Base-by-base conservation (phyloP, 805 yeast genomes). In the Wickerhamiella siamensis region DNA sequence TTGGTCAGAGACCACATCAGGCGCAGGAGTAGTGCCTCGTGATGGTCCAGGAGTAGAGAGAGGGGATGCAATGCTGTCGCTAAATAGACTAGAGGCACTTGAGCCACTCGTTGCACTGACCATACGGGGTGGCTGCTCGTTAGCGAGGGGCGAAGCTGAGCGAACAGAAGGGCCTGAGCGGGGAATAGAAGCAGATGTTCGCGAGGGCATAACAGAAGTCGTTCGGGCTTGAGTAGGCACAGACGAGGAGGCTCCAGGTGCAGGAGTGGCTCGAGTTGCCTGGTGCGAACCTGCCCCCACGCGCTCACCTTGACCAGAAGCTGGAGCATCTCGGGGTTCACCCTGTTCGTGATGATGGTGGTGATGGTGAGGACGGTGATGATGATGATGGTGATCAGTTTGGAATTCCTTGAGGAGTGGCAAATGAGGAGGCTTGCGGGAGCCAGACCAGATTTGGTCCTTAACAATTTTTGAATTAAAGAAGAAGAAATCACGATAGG, bases 401-500 rank as follows among this genome's bases (percentile, higher is more conserved):
- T 32, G 4, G 36, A 32, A 26, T n/a, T 41, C 48, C 16, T 36
- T 32, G 19, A 38, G 43, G 9, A 61, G 60, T 1, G 78, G 78
- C 24, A 73, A 58, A 16, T 66, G 67, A 2, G 67, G 68, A 52
- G 49, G 60, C 59, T 55, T 65, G 59, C 42, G 55, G 50, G 48
- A 20, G 21, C 31, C 21, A 3, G 38, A 15, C 37, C 37, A 34
- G 12, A 36, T 8, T 17, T 29, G 3, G 15, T 36, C 38, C 34
- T 46, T 46, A 24, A 43, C 15, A 47, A 87, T 64, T 42, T 74
- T 70, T 16, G 80, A 72, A 57, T 87, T 93, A 42, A 88, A 65
- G 20, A 67, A 68, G n/a, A 72, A 62, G 34, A 91, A 65, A 47
- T 86, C 95, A 51, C 76, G 74, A 38, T 78, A 73, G 18, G 75